Percentiles rank a stretch among this genome's conserved stretches.
Conservation (phyloP, 2,329 filamentous ascomycete genomes). For the Aspergillus unguis region DNA sequence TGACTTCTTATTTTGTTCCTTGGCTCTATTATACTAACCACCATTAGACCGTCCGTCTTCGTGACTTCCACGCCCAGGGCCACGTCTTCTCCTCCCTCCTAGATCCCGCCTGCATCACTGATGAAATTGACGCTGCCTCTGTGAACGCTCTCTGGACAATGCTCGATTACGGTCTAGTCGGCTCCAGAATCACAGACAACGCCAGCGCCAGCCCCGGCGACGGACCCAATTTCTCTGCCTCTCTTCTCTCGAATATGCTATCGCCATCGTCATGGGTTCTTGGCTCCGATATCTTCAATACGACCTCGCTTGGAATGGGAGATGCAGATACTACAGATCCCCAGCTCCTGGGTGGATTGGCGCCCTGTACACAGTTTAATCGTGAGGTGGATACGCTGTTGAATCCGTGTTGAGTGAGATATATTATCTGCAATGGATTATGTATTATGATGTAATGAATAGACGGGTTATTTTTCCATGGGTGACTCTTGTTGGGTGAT, state of each 20-base stretch:
- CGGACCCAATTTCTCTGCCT: not conserved
- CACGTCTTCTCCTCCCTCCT: constrained; percentile 18
- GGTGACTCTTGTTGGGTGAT: no score
- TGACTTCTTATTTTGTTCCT: not conserved
- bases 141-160: constrained; percentile 21
- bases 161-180: constrained; percentile 19
- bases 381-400: not conserved
- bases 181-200: not conserved
- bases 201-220: not conserved
- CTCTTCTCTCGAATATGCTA: constrained; percentile 6
- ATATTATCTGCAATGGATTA: not conserved
- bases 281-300: constrained; percentile 7
- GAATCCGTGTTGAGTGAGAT: not conserved
- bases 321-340: not conserved
- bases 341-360: not conserved
- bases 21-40: not conserved
- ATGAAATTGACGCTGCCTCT: constrained; percentile 18
- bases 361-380: not conserved
- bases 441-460: not conserved
- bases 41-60: constrained; percentile 17
- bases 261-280: constrained; percentile 16
- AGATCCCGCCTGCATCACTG: constrained; percentile 14
- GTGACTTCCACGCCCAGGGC: constrained; percentile 21
- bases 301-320: not conserved
- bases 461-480: not conserved